A percentile compares a stretch with the other conserved stretches of the same genome.
Conservation (phyloP, 768 basidiomycete species). For the Royoungia palumana region DNA sequence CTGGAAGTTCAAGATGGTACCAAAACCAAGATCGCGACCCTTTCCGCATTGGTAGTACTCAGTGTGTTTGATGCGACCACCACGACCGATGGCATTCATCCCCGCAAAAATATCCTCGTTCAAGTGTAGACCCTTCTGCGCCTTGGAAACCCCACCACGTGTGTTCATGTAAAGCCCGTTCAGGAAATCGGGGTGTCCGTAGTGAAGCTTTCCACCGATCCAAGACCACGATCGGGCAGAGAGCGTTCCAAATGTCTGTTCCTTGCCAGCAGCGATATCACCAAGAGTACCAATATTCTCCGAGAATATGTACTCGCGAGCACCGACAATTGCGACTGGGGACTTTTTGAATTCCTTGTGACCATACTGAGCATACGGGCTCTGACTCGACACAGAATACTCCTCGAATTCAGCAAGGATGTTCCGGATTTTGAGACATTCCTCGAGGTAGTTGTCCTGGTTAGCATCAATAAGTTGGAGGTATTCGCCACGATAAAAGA, state of each 20-base stretch:
- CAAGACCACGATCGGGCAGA: constrained; percentile 94
- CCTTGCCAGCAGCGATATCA: constrained; percentile 97
- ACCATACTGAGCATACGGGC: constrained; percentile 88
- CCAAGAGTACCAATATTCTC: constrained; percentile 99
- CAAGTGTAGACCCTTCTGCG: constrained; percentile 97
- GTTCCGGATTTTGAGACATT: constrained; percentile 98
- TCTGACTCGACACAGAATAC: constrained; percentile 78
- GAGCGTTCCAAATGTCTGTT: constrained; percentile 98
- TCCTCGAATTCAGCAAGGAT: constrained; percentile 98
- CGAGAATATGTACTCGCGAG: constrained; percentile 99
- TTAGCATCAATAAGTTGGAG: constrained; percentile 99
- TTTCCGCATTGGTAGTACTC: constrained; percentile 99
- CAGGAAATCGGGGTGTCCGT: constrained; percentile 99
- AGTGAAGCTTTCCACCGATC: constrained; percentile 98
- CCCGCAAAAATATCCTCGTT: constrained; percentile 99
- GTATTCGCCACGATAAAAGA: constrained; percentile 99
- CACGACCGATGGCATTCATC: constrained; percentile 97
- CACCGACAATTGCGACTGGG: constrained; percentile 96
- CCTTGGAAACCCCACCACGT: constrained; percentile 97
- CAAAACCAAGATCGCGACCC: constrained; percentile 97
- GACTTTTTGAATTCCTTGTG: constrained; percentile 83
- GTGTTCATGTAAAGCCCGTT: constrained; percentile 98
- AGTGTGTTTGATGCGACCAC: constrained; percentile 96
- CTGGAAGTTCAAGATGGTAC: constrained; percentile 98
- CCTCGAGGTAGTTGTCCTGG: constrained; percentile 99